Conservation (phyloP, 495 filamentous ascomycete species). For the Chaetomidium leptoderma region DNA sequence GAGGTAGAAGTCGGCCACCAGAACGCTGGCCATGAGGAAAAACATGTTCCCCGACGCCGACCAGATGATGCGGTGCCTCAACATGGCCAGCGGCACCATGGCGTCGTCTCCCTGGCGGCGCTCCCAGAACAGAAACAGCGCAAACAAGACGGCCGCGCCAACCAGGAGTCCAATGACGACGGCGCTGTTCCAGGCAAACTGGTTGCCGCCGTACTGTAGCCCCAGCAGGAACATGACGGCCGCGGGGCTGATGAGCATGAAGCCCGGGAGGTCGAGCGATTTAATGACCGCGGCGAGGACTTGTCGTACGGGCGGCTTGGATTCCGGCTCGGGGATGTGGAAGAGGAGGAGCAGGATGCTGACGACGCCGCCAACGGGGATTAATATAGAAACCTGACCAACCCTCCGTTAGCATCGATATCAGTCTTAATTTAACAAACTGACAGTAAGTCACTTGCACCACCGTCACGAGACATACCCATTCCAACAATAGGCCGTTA, state of each 20-base stretch:
- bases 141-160: slow-evolving; percentile 53
- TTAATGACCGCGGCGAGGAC: background rate
- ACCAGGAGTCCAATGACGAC: slow-evolving; percentile 64
- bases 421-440: background rate
- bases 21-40: slow-evolving; percentile 51
- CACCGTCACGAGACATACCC: slow-evolving; percentile 52
- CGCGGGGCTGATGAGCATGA: slow-evolving; percentile 57
- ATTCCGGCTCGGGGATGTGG: slow-evolving; percentile 40
- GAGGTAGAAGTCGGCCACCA: slow-evolving; percentile 54
- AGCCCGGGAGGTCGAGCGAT: slow-evolving; percentile 61
- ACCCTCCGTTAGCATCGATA: background rate
- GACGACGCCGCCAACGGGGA: slow-evolving; percentile 61
- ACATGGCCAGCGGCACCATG: slow-evolving; percentile 61
- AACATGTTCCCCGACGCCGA: slow-evolving; percentile 44
- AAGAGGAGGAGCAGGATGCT: slow-evolving; percentile 50
- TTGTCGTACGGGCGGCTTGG: slow-evolving; percentile 27
- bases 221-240: slow-evolving; percentile 68
- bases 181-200: slow-evolving; percentile 57
- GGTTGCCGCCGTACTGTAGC: slow-evolving; percentile 72
- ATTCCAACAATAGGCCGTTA: slow-evolving; percentile 46
- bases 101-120: slow-evolving; percentile 58
- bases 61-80: slow-evolving; percentile 61
- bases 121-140: slow-evolving; percentile 59
- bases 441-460: slow-evolving; percentile 24
- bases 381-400: slow-evolving; percentile 58